phyloP scores from a whole-genome alignment of 169 alveolate genomes.

The Plasmodium blacklocki region DNA sequence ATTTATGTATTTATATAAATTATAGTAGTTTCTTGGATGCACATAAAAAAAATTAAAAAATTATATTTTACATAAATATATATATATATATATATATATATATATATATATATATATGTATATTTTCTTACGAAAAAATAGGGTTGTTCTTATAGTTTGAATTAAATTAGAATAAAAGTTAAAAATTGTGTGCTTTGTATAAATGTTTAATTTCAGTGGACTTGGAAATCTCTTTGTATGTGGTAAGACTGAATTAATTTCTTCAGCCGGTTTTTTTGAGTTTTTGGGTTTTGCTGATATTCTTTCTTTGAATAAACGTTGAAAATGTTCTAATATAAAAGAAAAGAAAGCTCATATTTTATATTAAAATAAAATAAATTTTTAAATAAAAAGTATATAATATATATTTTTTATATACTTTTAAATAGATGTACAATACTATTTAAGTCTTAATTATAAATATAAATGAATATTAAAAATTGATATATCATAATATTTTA shows the following conservation, averaged over 20 bases:
- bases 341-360: too few relatives aligned
- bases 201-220: conserved; percentile 32
- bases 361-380: background rate
- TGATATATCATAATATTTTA: background rate
- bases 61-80: too few relatives aligned
- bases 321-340: conserved; percentile 30
- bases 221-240: conserved; percentile 54
- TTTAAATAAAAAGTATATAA: background rate
- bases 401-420: conserved; percentile 1
- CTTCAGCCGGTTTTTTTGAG: conserved; percentile 26
- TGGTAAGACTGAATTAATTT: conserved; percentile 18
- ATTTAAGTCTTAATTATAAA: background rate
- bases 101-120: background rate
- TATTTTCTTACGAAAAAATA: conserved; percentile 26
- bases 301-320: conserved; percentile 61
- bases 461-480: background rate
- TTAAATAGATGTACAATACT: background rate
- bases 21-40: too few relatives aligned
- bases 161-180: conserved; percentile 55
- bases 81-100: background rate
- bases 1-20: too few relatives aligned
- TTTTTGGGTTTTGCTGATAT: conserved; percentile 71
- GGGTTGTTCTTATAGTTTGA: conserved; percentile 28
- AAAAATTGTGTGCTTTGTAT: conserved; percentile 33
- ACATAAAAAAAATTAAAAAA: background rate